Base-by-base conservation (phyloP, 805 yeast species). In the Metschnikowia vanudenii region DNA sequence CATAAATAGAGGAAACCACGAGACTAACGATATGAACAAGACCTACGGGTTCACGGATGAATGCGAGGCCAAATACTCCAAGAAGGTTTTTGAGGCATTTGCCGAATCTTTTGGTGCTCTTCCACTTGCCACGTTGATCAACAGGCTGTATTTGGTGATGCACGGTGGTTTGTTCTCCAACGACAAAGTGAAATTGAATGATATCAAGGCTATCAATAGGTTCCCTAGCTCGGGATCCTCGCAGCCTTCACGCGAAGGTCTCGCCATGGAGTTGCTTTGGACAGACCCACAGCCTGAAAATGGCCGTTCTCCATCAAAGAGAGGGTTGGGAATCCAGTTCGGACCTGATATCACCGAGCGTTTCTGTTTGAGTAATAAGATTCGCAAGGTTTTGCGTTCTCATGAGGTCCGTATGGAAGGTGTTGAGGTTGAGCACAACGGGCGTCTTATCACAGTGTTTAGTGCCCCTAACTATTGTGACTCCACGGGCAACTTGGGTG, bases 391-490 rank as follows among this genome's bases (percentile, higher is more conserved):
- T 34, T 85, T 94, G 58, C 78, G 99, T 59, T 89, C 97, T 2
- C 99, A 94, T 62, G 99, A 94, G 68, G 96, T 92, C 7, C 78
- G 98, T 62, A 85, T 86, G 86, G 84, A 78, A 5, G 99, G 99
- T 39, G 89, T 85, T 49, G 89, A 88, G 54, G 75, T 75, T 38
- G 97, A 92, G 62, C 99, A 94, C 60, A 76, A 85, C 48, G 96
- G 95, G 11, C 76, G 82, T 54, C 78, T 94, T 42, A 80, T 90
- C 43, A 94, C 99, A 0, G 96, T 94, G n/a, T 94, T 94, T 66
- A 84, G 95, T 65, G 99, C 99, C 0, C 99, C 99, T 30, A 92
- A 94, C 65, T 92, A 92, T 67, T 92, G 98, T 71, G 99, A 94
- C 63, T 73, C 84, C 13, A 90, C 88, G 45, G 96, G 96, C 12